Conservation (phyloP, 176 grass and related monocot genomes). For the Phyllostachys edulis region DNA sequence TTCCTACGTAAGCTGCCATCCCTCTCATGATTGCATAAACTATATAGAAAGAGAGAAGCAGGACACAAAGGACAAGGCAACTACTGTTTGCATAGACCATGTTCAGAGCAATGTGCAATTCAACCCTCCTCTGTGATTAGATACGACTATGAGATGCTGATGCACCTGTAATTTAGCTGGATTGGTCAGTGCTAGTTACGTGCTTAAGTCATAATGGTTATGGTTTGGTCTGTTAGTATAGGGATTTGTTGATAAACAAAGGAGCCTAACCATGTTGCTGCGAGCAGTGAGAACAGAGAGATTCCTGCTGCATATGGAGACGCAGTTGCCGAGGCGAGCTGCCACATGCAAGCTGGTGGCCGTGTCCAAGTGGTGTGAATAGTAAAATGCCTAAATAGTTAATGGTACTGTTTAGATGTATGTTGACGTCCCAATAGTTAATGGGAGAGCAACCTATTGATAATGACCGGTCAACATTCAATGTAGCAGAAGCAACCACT, state of each 20-base stretch:
- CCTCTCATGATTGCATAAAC: not conserved
- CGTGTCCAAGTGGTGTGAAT: slow-evolving; percentile 16
- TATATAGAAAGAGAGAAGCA: not conserved
- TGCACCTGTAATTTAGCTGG: not conserved
- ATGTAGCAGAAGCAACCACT: not conserved
- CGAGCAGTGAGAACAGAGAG: not conserved
- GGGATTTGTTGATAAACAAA: not conserved
- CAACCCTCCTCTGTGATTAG: not conserved
- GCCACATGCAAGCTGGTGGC: slow-evolving; percentile 17
- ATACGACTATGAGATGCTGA: not conserved
- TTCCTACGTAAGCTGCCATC: not conserved
- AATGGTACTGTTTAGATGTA: not conserved
- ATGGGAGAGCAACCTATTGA: not conserved
- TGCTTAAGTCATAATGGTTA: not conserved
- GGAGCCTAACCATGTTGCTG: slow-evolving; percentile 5
- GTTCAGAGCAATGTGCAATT: slow-evolving; percentile 1
- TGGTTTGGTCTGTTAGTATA: not conserved
- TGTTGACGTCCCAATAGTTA: slow-evolving; percentile 21
- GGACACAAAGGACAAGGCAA: not conserved
- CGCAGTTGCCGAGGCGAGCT: slow-evolving; percentile 17
- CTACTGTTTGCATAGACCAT: not conserved
- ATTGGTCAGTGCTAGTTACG: not conserved
- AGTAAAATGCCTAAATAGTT: not conserved
- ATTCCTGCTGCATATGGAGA: slow-evolving; percentile 15
- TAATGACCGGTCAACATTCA: slow-evolving; percentile 28